Evolutionary conservation across 345 rosid genomes (phyloP).

Genomic region (Acer negundo): DNA sequence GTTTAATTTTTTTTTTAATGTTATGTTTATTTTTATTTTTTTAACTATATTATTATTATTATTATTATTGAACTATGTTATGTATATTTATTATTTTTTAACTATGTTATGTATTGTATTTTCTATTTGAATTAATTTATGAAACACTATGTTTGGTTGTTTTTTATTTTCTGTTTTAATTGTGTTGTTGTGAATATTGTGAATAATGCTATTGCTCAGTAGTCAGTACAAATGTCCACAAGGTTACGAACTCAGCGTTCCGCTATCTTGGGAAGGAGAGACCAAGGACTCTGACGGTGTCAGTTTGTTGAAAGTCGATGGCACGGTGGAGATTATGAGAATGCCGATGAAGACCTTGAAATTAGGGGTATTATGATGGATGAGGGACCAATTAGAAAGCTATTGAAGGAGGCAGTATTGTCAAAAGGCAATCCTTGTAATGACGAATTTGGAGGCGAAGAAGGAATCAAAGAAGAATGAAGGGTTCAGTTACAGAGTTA

Average conservation of each 20-base stretch:
- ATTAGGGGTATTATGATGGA: slow-evolving; percentile 70
- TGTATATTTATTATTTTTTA: too few species aligned
- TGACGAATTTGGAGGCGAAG: slow-evolving; percentile 69
- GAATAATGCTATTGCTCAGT: too few species aligned
- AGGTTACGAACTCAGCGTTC: slow-evolving; percentile 77
- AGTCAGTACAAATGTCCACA: slow-evolving; percentile 49
- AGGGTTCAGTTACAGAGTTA: slow-evolving; percentile 84
- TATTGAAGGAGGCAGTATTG: slow-evolving; percentile 81
- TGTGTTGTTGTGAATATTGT: too few species aligned
- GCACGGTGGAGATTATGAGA: slow-evolving; percentile 84
- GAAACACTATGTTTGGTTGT: too few species aligned
- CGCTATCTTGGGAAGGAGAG: slow-evolving; percentile 87
- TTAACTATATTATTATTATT: too few species aligned
- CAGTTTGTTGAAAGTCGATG: slow-evolving; percentile 59
- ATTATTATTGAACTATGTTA: too few species aligned
- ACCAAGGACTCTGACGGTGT: slow-evolving; percentile 75
- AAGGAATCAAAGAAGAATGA: slow-evolving; percentile 46
- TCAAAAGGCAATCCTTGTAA: slow-evolving; percentile 71
- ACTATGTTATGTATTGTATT: too few species aligned
- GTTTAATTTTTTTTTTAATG: too few species aligned
- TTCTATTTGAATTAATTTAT: too few species aligned
- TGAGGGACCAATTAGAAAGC: slow-evolving; percentile 70
- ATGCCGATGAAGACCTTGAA: slow-evolving; percentile 94
- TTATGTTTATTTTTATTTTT: too few species aligned
- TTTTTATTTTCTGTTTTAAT: too few species aligned